These are phyloP conservation scores for Strobilomyces echinocephalus DNA, from an alignment of 768 basidiomycete genomes.

Conservation along the genomic window DNA sequence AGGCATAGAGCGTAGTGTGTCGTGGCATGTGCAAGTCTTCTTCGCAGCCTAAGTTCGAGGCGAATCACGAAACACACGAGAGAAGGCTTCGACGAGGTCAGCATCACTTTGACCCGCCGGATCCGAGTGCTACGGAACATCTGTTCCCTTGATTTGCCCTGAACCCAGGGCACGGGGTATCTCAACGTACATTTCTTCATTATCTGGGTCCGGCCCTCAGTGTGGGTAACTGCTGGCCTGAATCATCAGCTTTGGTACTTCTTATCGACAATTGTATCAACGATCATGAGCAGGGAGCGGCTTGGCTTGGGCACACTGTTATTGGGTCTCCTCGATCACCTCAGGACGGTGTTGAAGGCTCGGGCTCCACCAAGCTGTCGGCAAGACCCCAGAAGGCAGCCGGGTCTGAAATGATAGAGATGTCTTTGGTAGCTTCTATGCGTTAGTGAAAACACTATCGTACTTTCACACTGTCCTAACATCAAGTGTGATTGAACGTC, in stretches of 20 bases:
- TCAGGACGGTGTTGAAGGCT: background rate
- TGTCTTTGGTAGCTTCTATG: background rate
- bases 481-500: too few species aligned
- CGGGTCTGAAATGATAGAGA: background rate
- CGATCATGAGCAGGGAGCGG: too few species aligned
- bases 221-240: too few species aligned
- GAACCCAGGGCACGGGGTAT: background rate
- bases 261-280: constrained; percentile 2
- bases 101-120: background rate
- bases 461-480: too few species aligned
- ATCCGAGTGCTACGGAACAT: background rate
- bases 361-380: background rate
- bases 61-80: too few species aligned
- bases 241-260: background rate
- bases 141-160: background rate
- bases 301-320: background rate
- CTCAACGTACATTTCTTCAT: too few species aligned
- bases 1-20: background rate
- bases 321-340: background rate
- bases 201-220: too few species aligned
- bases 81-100: background rate
- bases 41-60: background rate
- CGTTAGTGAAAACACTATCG: too few species aligned
- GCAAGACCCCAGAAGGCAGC: too few species aligned
- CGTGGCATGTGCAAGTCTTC: background rate